These are phyloP conservation scores for Fusarium torulosum DNA, from an alignment of 2,329 filamentous ascomycete species.

Conservation along the genomic window DNA sequence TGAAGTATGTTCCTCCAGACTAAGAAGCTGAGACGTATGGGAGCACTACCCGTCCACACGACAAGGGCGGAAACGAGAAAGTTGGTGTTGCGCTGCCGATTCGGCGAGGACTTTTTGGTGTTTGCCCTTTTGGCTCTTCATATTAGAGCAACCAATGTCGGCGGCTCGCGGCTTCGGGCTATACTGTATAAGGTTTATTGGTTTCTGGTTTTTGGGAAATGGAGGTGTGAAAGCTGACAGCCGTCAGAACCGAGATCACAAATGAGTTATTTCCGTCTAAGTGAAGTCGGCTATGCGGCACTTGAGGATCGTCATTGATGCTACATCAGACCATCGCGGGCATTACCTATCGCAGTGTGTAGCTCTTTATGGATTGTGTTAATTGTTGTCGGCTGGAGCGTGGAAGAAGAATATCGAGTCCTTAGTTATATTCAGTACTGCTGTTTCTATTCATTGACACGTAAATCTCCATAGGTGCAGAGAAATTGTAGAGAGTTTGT, in stretches of 20 bases:
- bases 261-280: constrained; percentile 14
- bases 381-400: too few relatives aligned
- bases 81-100: constrained; percentile 12
- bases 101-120: neutral
- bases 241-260: constrained; percentile 28
- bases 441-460: too few relatives aligned
- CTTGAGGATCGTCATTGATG: constrained; percentile 12
- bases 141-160: neutral
- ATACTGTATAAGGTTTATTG: constrained; percentile 8
- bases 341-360: too few relatives aligned
- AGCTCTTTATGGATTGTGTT: too few relatives aligned
- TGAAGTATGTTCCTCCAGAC: neutral
- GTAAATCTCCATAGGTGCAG: too few relatives aligned
- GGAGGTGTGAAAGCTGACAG: constrained; percentile 21
- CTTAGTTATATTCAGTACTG: too few relatives aligned
- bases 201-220: neutral
- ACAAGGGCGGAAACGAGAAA: neutral
- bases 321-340: neutral
- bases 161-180: neutral
- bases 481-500: too few relatives aligned
- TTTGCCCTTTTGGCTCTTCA: neutral
- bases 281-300: constrained; percentile 14
- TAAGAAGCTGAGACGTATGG: constrained; percentile 11
- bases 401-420: too few relatives aligned
- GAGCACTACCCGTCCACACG: constrained; percentile 7